Percentiles rank a stretch among this genome's conserved stretches.
phyloP scores from a whole-genome alignment of 805 yeast genomes.

The Wickerhamomyces alni region DNA sequence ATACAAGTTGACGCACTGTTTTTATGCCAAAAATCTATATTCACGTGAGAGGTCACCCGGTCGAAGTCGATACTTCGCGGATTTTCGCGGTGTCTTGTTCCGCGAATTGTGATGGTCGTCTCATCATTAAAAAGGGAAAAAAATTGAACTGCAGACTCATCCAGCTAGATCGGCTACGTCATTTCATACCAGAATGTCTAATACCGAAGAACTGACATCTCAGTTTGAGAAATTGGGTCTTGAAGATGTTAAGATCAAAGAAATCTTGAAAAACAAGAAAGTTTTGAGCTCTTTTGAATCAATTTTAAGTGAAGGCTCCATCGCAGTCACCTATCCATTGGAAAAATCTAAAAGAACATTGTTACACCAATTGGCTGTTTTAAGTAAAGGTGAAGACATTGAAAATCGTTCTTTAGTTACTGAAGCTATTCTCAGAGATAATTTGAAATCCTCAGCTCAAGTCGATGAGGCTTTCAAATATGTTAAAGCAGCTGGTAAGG shows the following conservation, averaged over 20 bases:
- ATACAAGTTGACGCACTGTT: no score
- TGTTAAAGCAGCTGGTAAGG: constrained; percentile 43
- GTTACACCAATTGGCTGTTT: constrained; percentile 72
- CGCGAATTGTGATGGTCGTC: no score
- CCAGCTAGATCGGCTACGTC: no score
- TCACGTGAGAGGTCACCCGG: no score
- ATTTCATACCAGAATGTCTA: constrained; percentile 6
- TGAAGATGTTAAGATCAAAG: constrained; percentile 68
- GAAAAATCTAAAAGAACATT: constrained; percentile 59
- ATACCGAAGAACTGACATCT: constrained; percentile 30
- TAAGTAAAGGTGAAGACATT: constrained; percentile 50
- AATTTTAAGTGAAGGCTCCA: constrained; percentile 42
- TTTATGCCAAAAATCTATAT: no score
- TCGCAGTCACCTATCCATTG: constrained; percentile 28
- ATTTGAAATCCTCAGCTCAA: constrained; percentile 64
- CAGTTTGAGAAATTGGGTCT: constrained; percentile 48
- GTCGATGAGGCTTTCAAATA: constrained; percentile 78
- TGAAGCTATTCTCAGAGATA: constrained; percentile 56
- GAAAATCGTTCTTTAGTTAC: constrained; percentile 47
- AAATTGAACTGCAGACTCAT: not conserved
- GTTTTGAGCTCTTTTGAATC: constrained; percentile 65
- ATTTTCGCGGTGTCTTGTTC: no score
- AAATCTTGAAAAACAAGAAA: constrained; percentile 79
- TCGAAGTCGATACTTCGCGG: no score
- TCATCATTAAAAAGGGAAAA: not conserved